Evolutionary conservation across 2,329 filamentous ascomycete species (phyloP).

Genomic region (Ophiobolus disseminans): DNA sequence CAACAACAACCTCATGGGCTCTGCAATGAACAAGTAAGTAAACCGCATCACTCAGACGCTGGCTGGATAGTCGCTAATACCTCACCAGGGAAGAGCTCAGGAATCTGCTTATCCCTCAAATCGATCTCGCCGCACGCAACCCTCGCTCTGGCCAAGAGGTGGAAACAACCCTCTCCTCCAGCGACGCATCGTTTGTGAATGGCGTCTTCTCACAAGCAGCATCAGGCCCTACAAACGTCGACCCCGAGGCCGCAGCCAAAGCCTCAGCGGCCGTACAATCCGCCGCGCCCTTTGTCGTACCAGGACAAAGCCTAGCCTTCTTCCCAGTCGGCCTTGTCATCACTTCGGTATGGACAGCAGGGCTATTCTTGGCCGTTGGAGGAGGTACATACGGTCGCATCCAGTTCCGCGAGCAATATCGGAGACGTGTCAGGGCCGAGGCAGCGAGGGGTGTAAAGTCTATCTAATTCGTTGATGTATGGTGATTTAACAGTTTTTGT

Average conservation of each 20-base stretch:
- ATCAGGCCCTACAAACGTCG: constrained; percentile 53
- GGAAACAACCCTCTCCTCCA: constrained; percentile 70
- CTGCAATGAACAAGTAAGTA: constrained; percentile 67
- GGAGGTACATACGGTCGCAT: constrained; percentile 72
- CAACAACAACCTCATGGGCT: constrained; percentile 62
- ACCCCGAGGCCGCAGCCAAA: constrained; percentile 52
- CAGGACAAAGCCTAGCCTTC: constrained; percentile 71
- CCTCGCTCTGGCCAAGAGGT: constrained; percentile 58
- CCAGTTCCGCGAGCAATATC: constrained; percentile 69
- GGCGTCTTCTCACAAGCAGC: constrained; percentile 71
- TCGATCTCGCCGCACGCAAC: constrained; percentile 68
- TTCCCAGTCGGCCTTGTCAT: constrained; percentile 75
- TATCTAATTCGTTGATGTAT: constrained; percentile 33
- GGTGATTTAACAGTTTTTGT: too few species aligned
- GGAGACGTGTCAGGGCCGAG: constrained; percentile 58
- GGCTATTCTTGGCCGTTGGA: constrained; percentile 62
- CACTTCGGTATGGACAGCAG: constrained; percentile 66
- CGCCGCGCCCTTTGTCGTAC: constrained; percentile 68
- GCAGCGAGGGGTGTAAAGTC: constrained; percentile 40
- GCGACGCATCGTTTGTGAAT: constrained; percentile 74
- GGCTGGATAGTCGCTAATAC: constrained; percentile 17
- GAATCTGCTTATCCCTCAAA: constrained; percentile 69
- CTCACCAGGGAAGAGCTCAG: constrained; percentile 63
- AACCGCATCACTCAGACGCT: background rate
- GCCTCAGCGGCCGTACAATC: constrained; percentile 51